A percentile compares a stretch with the other conserved stretches of the same genome.
Evolutionary conservation across 2,329 filamentous ascomycete genomes (phyloP).

Genomic region (Onygena corvina): DNA sequence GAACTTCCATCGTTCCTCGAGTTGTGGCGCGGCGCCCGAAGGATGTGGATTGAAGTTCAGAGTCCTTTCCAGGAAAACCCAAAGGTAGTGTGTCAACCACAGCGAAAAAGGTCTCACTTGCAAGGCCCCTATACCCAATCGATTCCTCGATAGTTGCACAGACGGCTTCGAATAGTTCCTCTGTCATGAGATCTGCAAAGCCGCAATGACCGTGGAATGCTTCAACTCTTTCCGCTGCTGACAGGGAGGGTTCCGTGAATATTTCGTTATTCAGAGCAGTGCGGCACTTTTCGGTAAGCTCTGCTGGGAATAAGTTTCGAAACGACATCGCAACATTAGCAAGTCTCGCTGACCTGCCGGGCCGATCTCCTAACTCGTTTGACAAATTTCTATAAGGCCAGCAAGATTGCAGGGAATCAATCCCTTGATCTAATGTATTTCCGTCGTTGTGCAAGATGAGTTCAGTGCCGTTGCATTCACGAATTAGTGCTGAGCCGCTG

Average conservation of each 20-base stretch:
- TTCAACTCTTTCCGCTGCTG: slow-evolving; percentile 62
- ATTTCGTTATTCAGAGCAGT: slow-evolving; percentile 59
- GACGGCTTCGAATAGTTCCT: slow-evolving; percentile 66
- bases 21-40: slow-evolving; percentile 67
- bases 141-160: slow-evolving; percentile 56
- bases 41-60: slow-evolving; percentile 44
- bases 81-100: slow-evolving; percentile 40
- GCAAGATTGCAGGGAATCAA: slow-evolving; percentile 29
- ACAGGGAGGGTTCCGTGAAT: slow-evolving; percentile 58
- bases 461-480: slow-evolving; percentile 69
- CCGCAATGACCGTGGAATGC: slow-evolving; percentile 66
- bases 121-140: slow-evolving; percentile 38
- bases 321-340: slow-evolving; percentile 60
- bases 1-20: slow-evolving; percentile 64
- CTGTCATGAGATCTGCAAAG: slow-evolving; percentile 65
- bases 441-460: slow-evolving; percentile 57
- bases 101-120: slow-evolving; percentile 42
- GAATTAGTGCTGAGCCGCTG: slow-evolving; percentile 65
- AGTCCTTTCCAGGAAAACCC: slow-evolving; percentile 31
- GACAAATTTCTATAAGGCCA: slow-evolving; percentile 35
- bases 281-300: slow-evolving; percentile 55
- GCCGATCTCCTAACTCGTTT: slow-evolving; percentile 41
- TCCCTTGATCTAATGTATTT: slow-evolving; percentile 26
- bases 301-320: slow-evolving; percentile 56
- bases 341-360: slow-evolving; percentile 48